Conservation (phyloP, 345 rosid species). For the Pugionium cornutum region DNA sequence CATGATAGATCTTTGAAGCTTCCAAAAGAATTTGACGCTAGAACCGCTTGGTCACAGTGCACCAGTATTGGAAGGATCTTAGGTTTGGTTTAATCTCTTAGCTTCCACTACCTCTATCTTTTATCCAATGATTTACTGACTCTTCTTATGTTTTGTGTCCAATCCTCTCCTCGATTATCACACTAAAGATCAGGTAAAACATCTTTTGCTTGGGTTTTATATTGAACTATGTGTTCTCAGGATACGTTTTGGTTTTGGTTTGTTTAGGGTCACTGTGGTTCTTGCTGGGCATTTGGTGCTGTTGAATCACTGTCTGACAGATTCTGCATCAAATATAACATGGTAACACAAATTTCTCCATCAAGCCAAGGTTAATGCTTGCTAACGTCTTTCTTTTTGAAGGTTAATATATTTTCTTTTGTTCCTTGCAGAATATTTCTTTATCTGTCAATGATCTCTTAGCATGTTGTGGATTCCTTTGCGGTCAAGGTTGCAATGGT, state of each 20-base stretch:
- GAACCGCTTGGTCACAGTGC: constrained; percentile 86
- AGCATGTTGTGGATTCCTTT: constrained; percentile 91
- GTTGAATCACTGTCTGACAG: constrained; percentile 93
- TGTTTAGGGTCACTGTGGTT: constrained; percentile 93
- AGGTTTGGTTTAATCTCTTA: constrained; percentile 46
- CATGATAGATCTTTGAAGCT: constrained; percentile 62
- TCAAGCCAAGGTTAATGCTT: constrained; percentile 6
- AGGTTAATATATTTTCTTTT: constrained; percentile 2
- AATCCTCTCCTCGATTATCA: constrained; percentile 20
- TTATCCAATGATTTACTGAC: constrained; percentile 39
- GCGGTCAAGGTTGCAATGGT: constrained; percentile 90
- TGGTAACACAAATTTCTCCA: constrained; percentile 44
- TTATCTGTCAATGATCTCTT: constrained; percentile 89
- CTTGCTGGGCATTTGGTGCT: constrained; percentile 99
- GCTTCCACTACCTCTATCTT: constrained; percentile 11
- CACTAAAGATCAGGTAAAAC: constrained; percentile 75
- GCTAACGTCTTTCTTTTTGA: neutral
- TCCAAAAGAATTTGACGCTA: constrained; percentile 81
- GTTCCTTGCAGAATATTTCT: constrained; percentile 64
- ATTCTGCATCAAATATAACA: constrained; percentile 80
- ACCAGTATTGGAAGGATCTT: constrained; percentile 74
- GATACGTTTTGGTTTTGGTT: constrained; percentile 31
- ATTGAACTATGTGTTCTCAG: neutral
- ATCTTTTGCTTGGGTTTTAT: constrained; percentile 1
- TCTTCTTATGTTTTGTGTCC: constrained; percentile 32